Evolutionary conservation across 2,329 filamentous ascomycete species (phyloP), one percentile per base, ranked within the genome.

Genomic region (Claviceps cyperi): DNA sequence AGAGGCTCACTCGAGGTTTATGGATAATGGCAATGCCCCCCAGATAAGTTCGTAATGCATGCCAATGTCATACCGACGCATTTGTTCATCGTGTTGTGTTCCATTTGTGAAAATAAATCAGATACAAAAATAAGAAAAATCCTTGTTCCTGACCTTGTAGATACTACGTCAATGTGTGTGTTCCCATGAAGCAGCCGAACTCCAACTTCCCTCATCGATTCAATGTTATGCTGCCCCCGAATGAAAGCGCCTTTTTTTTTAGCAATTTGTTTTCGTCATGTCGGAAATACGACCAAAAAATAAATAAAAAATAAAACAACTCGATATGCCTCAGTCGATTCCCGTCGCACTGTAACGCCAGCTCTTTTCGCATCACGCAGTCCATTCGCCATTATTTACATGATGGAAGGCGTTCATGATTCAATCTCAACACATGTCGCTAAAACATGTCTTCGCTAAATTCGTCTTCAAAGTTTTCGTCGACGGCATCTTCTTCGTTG

Each of bases 401-500:
- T 24, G 22, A 35, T 6, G n/a, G 8, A 13, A 32, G 3, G 9
- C 28, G 28, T 17, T 15, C n/a, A 7, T 9, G 5, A 22, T 22
- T 21, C 28, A 13, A 9, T 24, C n/a, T 15, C 21, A 5, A 14
- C 3, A 40, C n/a, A 21, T n/a, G 22, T 15, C 24, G 6, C 43
- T 24, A 41, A 5, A 48, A 43, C 48, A 49, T 44, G 19, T 49
- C 48, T 11, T 49, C 19, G 15, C 32, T 32, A 19, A 43, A 49
- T 21, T 19, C n/a, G 3, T 45, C 32, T n/a, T 37, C 28, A 8
- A 45, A 49, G 1, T 14, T n/a, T 36, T 6, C 40, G 13, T 39
- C 40, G 15, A 6, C 14, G 15, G 15, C 48, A 45, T 28, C 48
- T 15, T 45, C 48, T 37, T 49, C 35, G 40, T 48, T 43, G 24